phyloP scores from a whole-genome alignment of 1,284 basidiomycete genomes.

The Retiboletus flavoniger region DNA sequence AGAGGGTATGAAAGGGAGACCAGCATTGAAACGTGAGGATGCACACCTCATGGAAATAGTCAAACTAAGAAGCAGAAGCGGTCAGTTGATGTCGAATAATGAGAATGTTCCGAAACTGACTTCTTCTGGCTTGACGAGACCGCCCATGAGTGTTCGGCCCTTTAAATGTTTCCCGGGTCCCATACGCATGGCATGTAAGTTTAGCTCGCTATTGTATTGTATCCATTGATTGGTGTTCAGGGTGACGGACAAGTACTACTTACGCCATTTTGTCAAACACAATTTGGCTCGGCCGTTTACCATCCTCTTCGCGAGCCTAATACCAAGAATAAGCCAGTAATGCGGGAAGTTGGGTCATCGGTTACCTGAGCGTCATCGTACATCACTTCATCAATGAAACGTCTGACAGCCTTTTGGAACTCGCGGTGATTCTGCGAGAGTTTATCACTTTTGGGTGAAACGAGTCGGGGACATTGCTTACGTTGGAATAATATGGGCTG shows the following conservation, averaged over 20 bases:
- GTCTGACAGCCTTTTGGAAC: slow-evolving; percentile 45
- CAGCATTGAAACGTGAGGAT: background rate
- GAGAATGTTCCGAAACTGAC: slow-evolving; percentile 38
- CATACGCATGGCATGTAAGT: slow-evolving; percentile 87
- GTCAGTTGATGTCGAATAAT: background rate
- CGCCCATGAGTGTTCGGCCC: slow-evolving; percentile 79
- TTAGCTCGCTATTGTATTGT: slow-evolving; percentile 47
- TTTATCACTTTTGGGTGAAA: background rate
- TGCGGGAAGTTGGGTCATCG: background rate
- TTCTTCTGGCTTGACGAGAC: slow-evolving; percentile 83
- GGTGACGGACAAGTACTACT: slow-evolving; percentile 21
- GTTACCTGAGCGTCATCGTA: slow-evolving; percentile 47
- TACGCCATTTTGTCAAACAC: slow-evolving; percentile 74
- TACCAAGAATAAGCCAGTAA: slow-evolving; percentile 1
- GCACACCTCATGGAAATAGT: slow-evolving; percentile 79
- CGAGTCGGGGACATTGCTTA: slow-evolving; percentile 19
- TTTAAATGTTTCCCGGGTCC: slow-evolving; percentile 85
- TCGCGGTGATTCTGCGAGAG: slow-evolving; percentile 41
- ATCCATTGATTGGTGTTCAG: background rate
- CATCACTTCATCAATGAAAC: slow-evolving; percentile 45
- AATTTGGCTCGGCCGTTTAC: slow-evolving; percentile 64
- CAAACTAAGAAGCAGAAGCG: slow-evolving; percentile 42
- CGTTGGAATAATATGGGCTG: slow-evolving; percentile 69
- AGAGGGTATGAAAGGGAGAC: slow-evolving; percentile 2
- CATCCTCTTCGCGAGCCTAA: slow-evolving; percentile 71